Percentiles rank a stretch among this genome's conserved stretches.
phyloP scores from a whole-genome alignment of 345 rosid genomes.

The Brassica carinata region DNA sequence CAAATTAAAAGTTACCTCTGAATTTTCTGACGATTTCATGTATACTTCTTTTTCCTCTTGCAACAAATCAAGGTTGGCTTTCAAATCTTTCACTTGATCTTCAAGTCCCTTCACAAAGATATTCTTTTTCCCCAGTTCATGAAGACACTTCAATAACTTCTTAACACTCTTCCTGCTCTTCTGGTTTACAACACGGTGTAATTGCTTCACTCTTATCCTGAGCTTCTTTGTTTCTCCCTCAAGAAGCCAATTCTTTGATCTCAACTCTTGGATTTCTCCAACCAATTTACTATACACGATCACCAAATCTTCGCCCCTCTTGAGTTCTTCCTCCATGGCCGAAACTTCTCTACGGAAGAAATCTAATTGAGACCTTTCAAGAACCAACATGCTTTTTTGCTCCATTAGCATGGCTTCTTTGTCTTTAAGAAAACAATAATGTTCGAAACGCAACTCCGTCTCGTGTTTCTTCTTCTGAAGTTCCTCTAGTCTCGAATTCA shows the following conservation, averaged over 20 bases:
- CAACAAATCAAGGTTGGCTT: slow-evolving; percentile 29
- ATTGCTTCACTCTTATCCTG: slow-evolving; percentile 43
- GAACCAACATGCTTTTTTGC: slow-evolving; percentile 44
- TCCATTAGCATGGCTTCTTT: slow-evolving; percentile 60
- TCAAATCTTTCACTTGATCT: slow-evolving; percentile 45
- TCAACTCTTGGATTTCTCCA: slow-evolving; percentile 44
- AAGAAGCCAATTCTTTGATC: slow-evolving; percentile 50
- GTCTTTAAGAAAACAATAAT: slow-evolving; percentile 54
- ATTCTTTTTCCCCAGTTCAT: slow-evolving; percentile 37
- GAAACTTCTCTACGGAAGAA: slow-evolving; percentile 52
- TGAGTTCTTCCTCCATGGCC: slow-evolving; percentile 50
- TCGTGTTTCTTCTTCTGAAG: slow-evolving; percentile 54
- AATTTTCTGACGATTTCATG: slow-evolving; percentile 24
- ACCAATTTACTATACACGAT: slow-evolving; percentile 41
- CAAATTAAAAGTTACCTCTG: slow-evolving; percentile 40
- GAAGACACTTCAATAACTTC: slow-evolving; percentile 39
- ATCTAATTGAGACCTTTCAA: slow-evolving; percentile 49
- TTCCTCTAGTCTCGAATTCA: slow-evolving; percentile 47
- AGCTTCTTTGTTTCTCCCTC: slow-evolving; percentile 53
- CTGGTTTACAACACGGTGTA: slow-evolving; percentile 39
- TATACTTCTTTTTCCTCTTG: slow-evolving; percentile 50
- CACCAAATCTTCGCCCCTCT: slow-evolving; percentile 44
- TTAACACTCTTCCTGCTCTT: slow-evolving; percentile 41
- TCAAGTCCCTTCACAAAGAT: slow-evolving; percentile 43
- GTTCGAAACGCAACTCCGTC: slow-evolving; percentile 45